Conservation (phyloP, 148 eudicot species). For the Camellia granthamiana region DNA sequence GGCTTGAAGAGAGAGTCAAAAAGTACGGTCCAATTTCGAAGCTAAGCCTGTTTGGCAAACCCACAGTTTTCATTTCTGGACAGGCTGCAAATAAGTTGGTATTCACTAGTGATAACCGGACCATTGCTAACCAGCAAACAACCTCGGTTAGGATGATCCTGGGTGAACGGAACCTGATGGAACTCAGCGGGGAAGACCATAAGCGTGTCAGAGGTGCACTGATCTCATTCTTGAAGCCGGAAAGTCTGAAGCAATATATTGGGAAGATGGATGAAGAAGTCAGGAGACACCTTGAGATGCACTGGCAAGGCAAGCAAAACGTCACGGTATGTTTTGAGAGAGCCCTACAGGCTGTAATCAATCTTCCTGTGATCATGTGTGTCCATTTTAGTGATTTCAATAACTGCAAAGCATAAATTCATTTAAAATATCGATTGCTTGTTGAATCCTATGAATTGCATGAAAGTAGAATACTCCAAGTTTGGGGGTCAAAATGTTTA, state of each 20-base stretch:
- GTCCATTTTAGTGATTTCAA: too few relatives aligned
- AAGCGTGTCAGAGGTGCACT: constrained; percentile 40
- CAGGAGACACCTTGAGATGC: constrained; percentile 30
- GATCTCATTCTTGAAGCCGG: constrained; percentile 44
- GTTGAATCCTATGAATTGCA: too few relatives aligned
- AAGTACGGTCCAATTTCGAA: constrained; percentile 38
- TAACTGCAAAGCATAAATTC: too few relatives aligned
- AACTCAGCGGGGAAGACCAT: constrained; percentile 45
- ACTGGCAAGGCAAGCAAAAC: constrained; percentile 35
- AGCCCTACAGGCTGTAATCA: too few relatives aligned
- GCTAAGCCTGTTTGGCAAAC: constrained; percentile 43
- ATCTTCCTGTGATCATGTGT: too few relatives aligned
- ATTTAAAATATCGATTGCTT: too few relatives aligned
- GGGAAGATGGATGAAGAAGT: constrained; percentile 43
- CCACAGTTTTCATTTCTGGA: constrained; percentile 41
- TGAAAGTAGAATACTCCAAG: too few relatives aligned
- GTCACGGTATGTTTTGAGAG: constrained; percentile 27
- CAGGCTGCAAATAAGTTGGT: constrained; percentile 53
- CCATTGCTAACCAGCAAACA: constrained; percentile 30
- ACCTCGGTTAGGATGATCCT: constrained; percentile 28
- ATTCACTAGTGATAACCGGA: constrained; percentile 26
- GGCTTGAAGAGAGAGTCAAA: constrained; percentile 32
- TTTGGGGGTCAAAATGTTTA: too few relatives aligned
- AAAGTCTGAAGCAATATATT: constrained; percentile 35
- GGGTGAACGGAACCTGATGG: constrained; percentile 33